phyloP scores from a whole-genome alignment of 352 stramenopile genomes.

The Globisporangium perplexum region DNA sequence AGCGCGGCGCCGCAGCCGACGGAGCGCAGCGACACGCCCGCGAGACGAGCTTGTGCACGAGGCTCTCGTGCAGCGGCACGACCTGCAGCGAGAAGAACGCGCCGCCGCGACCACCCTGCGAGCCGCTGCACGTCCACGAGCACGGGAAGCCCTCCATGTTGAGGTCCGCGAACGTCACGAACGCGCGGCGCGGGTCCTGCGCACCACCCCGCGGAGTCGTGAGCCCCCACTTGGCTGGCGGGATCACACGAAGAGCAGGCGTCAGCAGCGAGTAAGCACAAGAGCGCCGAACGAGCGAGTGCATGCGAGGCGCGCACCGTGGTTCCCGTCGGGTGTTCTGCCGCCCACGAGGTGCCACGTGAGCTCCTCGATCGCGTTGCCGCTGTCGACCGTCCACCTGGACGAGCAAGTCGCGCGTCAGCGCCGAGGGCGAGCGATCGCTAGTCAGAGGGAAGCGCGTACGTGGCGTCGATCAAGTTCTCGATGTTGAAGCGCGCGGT shows the following conservation, averaged over 20 bases:
- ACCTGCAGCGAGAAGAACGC: slow-evolving; percentile 60
- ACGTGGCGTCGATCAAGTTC: slow-evolving; percentile 67
- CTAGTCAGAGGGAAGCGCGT: neutral
- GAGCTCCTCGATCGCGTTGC: slow-evolving; percentile 23
- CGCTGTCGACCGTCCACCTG: slow-evolving; percentile 18
- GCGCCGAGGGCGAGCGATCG: neutral
- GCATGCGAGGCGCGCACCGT: slow-evolving; percentile 34
- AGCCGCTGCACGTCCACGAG: slow-evolving; percentile 59
- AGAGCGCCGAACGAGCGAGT: neutral
- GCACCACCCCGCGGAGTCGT: slow-evolving; percentile 35
- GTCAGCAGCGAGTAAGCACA: neutral
- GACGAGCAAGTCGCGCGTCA: neutral
- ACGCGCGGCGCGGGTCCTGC: slow-evolving; percentile 12
- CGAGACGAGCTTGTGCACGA: slow-evolving; percentile 33
- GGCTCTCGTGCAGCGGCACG: slow-evolving; percentile 39
- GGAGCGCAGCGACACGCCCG: slow-evolving; percentile 37
- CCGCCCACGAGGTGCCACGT: slow-evolving; percentile 66
- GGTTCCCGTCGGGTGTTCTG: slow-evolving; percentile 42
- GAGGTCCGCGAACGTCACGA: slow-evolving; percentile 66
- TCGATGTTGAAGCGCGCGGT: slow-evolving; percentile 69
- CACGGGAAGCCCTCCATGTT: slow-evolving; percentile 85
- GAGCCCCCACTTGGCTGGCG: slow-evolving; percentile 60
- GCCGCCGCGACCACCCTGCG: slow-evolving; percentile 63
- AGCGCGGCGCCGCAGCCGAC: neutral
- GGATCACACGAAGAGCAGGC: neutral